Conservation (phyloP, 352 stramenopile genomes). For the Globisporangium carolinianum region DNA sequence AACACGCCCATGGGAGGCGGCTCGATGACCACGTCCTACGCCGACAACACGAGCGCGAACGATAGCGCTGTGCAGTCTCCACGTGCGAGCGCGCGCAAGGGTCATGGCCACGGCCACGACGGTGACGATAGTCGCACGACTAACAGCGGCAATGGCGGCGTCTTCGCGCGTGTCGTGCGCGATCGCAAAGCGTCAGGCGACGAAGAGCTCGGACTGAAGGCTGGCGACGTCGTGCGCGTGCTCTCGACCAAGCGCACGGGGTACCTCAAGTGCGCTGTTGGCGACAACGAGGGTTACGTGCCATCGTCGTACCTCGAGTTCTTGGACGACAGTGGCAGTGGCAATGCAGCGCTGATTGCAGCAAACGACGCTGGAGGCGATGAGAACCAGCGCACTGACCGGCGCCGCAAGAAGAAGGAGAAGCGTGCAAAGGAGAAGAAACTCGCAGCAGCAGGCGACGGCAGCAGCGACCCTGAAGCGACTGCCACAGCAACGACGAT, state of each 20-base stretch:
- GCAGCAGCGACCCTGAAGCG: constrained; percentile 34
- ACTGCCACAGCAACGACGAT: constrained; percentile 4
- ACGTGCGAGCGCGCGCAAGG: constrained; percentile 16
- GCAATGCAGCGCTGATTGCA: not conserved
- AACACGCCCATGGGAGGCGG: constrained; percentile 37
- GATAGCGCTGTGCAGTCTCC: constrained; percentile 11
- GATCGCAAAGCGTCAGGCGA: constrained; percentile 72
- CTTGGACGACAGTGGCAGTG: constrained; percentile 26
- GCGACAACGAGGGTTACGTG: constrained; percentile 64
- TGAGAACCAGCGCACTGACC: constrained; percentile 35
- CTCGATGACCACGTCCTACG: constrained; percentile 28
- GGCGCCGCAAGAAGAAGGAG: constrained; percentile 51
- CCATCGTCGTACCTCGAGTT: constrained; percentile 84
- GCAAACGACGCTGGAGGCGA: constrained; percentile 13
- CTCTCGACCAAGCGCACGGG: constrained; percentile 74
- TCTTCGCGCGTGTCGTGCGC: constrained; percentile 52
- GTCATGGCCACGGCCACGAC: constrained; percentile 9
- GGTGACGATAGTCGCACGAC: constrained; percentile 9
- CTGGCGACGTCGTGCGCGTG: constrained; percentile 64
- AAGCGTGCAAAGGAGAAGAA: constrained; percentile 39
- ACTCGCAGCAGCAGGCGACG: not conserved
- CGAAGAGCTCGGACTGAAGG: constrained; percentile 58
- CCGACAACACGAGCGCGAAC: constrained; percentile 38
- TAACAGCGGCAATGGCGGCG: constrained; percentile 3
- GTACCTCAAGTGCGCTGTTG: constrained; percentile 78